Evolutionary conservation across 108 stramenopile genomes (phyloP).

Genomic region (Skeletonema potamos): DNA sequence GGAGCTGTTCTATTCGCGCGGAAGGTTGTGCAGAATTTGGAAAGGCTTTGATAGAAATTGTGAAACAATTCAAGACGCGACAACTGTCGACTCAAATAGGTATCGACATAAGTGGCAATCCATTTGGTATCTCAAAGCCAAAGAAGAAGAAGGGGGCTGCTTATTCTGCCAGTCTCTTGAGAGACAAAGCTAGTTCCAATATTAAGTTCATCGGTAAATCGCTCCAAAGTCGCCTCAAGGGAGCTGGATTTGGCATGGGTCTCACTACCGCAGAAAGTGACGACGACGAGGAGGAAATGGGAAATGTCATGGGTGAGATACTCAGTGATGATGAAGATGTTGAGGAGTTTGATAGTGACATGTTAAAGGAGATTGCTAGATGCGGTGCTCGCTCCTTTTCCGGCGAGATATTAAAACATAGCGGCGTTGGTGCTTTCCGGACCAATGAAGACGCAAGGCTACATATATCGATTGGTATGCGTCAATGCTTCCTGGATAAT

Average conservation of each 20-base stretch:
- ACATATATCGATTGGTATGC: conserved; percentile 45
- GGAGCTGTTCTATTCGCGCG: conserved; percentile 73
- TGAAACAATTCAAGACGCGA: not conserved
- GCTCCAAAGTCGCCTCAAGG: conserved; percentile 64
- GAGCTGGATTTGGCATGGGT: conserved; percentile 46
- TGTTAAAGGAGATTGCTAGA: conserved; percentile 22
- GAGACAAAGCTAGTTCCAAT: conserved; percentile 75
- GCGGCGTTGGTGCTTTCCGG: not conserved
- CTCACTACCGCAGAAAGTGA: conserved; percentile 51
- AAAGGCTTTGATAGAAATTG: conserved; percentile 38
- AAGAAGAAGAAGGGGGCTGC: conserved; percentile 52
- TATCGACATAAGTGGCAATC: conserved; percentile 83
- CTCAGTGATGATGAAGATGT: conserved; percentile 29
- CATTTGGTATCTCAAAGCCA: conserved; percentile 58
- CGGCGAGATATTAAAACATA: conserved; percentile 49
- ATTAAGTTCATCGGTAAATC: conserved; percentile 64
- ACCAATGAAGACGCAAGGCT: not conserved
- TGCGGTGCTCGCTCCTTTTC: conserved; percentile 63
- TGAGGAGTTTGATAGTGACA: conserved; percentile 23
- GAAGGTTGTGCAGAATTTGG: conserved; percentile 68
- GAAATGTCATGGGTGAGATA: conserved; percentile 24
- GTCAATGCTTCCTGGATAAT: conserved; percentile 67
- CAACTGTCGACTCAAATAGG: not conserved
- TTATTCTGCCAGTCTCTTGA: conserved; percentile 61
- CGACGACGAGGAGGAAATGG: conserved; percentile 65